These are phyloP conservation scores for Colletotrichum sp. DNA, from an alignment of 2,329 filamentous ascomycete genomes.

Conservation along the genomic window DNA sequence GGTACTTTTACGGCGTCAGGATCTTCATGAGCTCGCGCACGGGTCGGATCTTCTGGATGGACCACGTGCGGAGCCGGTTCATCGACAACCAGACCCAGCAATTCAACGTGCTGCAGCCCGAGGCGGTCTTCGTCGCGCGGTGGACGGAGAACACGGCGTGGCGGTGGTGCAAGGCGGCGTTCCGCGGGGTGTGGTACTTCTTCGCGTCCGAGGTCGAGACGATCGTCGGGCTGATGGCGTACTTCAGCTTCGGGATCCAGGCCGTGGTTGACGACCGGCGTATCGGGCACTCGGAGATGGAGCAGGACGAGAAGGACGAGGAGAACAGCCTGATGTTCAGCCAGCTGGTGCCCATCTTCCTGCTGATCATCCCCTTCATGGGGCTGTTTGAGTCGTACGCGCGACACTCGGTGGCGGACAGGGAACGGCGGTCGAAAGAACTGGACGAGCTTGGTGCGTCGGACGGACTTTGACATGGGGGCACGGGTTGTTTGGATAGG, in stretches of 20 bases:
- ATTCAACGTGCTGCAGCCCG: background rate
- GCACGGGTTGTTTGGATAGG: background rate
- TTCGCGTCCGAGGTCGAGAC: conserved; percentile 11
- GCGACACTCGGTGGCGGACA: background rate
- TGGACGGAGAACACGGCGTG: background rate
- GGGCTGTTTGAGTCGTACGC: conserved; percentile 19
- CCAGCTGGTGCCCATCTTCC: conserved; percentile 22
- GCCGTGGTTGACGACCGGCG: conserved; percentile 3
- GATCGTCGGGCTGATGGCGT: background rate
- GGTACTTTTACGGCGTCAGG: background rate
- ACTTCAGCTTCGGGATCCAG: background rate
- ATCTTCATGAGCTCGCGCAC: conserved; percentile 1
- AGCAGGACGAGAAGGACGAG: background rate
- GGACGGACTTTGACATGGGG: background rate
- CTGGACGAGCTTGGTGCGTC: background rate
- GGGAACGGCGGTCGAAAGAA: background rate
- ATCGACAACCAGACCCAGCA: background rate
- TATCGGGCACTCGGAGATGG: conserved; percentile 14
- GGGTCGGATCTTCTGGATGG: background rate
- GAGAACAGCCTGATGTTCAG: conserved; percentile 21
- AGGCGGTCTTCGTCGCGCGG: background rate
- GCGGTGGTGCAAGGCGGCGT: background rate
- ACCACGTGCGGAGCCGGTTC: background rate
- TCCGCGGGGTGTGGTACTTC: background rate
- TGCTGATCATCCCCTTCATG: conserved; percentile 22